Evolutionary conservation across 164 flowering plant genomes (phyloP).

Genomic region (Dillenia turbinata): DNA sequence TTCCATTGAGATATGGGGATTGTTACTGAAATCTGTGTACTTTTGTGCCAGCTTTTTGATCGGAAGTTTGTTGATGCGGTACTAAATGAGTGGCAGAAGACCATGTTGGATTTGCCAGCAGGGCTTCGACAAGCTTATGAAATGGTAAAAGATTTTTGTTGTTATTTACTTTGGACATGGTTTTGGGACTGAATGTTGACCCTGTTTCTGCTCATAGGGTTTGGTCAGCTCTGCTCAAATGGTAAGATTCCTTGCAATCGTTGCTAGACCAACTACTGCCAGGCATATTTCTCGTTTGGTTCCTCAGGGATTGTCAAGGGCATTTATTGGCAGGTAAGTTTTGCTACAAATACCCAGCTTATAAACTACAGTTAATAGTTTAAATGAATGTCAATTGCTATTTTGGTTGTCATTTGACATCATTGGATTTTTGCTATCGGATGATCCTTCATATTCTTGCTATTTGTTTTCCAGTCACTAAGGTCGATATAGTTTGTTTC

Average conservation of each 20-base stretch:
- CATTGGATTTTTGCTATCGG: no score
- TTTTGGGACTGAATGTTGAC: conserved; percentile 9
- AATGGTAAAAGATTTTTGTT: conserved; percentile 50
- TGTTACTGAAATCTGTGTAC: conserved; percentile 9
- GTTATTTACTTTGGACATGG: background rate
- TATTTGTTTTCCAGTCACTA: no score
- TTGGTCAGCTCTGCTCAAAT: conserved; percentile 96
- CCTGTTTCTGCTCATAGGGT: conserved; percentile 47
- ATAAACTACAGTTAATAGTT: no score
- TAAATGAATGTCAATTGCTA: no score
- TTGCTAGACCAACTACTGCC: conserved; percentile 86
- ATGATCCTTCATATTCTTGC: no score
- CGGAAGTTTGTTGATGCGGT: conserved; percentile 89
- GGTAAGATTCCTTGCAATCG: conserved; percentile 73
- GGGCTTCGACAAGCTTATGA: conserved; percentile 96
- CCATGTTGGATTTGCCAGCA: conserved; percentile 94
- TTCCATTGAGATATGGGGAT: background rate
- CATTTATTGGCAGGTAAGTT: conserved; percentile 91
- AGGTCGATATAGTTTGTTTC: no score
- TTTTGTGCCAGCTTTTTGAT: conserved; percentile 70
- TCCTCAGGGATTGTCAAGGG: conserved; percentile 84
- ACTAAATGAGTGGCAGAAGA: conserved; percentile 93
- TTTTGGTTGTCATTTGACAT: no score
- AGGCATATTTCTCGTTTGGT: conserved; percentile 74
- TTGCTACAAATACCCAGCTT: background rate